Base-by-base conservation (phyloP, 305 asterid genomes). In the Fraxinus albicans region DNA sequence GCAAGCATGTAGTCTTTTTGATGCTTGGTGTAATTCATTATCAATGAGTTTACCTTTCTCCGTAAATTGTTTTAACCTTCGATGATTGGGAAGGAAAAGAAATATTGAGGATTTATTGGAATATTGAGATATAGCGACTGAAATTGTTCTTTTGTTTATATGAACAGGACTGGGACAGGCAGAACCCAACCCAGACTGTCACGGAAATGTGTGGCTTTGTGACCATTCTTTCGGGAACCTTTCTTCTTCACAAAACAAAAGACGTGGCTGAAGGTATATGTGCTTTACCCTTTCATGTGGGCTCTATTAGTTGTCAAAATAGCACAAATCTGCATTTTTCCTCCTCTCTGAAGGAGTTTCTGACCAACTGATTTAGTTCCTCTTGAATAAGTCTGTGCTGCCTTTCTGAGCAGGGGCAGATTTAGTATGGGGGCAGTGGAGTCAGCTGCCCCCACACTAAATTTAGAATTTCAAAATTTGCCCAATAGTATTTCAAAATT, bases 241-340 rank as follows among this genome's bases (percentile, higher is more conserved):
- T 94, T 89, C 98, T 96, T 87, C 98, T 96, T 82, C 98, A 96
- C 97, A 96, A 90, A 88, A 96, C 99, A 6, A 96, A 96, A 87
- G 99, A 96, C 92, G 93, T 92, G 98, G 92, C 80, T 58, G 98
- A 94, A 8, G 91, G 98, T 94, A 90, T 93, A 92, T 6, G 81
- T 53, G 19, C 36, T 77, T 5, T 79, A 77, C 47, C 34, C 79
- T 80, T 23, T 34, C 47, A 75, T 76, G 25, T 42, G 72, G 58
- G 42, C 67, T 63, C 78, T 81, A n/a, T 67, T 31, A 31, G 76
- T 70, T 17, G 10, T 70, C 38, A 13, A 70, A 70, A 33, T 17
- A 31, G 36, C 76, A 13, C 40, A 70, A 70, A 70, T 70, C 76
- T 31, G 25, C 40, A 0, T 70, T 70, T 70, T 31, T 31, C 76